phyloP scores from a whole-genome alignment of 306 rosid species.

The Cajanus cajan region DNA sequence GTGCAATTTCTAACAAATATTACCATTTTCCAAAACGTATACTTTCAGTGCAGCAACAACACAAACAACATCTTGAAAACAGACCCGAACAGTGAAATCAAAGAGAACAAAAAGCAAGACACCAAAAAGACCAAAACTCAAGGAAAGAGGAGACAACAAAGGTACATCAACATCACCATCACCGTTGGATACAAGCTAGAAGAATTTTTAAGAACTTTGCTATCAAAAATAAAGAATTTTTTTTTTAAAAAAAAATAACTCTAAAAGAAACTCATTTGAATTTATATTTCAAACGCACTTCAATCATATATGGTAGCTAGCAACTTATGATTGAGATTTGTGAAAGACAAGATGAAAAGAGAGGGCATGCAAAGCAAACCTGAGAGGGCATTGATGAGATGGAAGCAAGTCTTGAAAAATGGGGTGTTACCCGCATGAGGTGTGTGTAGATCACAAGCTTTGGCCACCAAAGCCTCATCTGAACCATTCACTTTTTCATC shows the following conservation, averaged over 20 bases:
- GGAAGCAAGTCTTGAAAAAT: conserved; percentile 38
- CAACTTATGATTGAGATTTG: neutral
- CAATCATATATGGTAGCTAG: neutral
- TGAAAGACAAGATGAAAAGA: neutral
- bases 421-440: conserved; percentile 16
- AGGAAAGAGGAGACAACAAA: neutral
- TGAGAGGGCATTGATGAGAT: conserved; percentile 44
- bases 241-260: too few relatives aligned
- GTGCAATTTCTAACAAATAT: neutral
- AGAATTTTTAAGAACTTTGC: too few relatives aligned
- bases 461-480: neutral
- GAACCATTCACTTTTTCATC: conserved; percentile 1
- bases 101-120: neutral
- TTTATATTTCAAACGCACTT: too few relatives aligned
- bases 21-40: neutral
- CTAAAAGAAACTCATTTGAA: too few relatives aligned
- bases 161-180: too few relatives aligned
- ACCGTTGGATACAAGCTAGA: too few relatives aligned
- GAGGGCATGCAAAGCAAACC: conserved; percentile 5
- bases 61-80: neutral
- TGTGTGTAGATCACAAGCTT: neutral
- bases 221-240: too few relatives aligned
- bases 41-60: neutral
- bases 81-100: neutral
- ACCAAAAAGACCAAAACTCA: neutral